Evolutionary conservation across 371 early-diverging fungal species (phyloP), one percentile per base, ranked within the genome.

Genomic region (Blakeslea trispora): DNA sequence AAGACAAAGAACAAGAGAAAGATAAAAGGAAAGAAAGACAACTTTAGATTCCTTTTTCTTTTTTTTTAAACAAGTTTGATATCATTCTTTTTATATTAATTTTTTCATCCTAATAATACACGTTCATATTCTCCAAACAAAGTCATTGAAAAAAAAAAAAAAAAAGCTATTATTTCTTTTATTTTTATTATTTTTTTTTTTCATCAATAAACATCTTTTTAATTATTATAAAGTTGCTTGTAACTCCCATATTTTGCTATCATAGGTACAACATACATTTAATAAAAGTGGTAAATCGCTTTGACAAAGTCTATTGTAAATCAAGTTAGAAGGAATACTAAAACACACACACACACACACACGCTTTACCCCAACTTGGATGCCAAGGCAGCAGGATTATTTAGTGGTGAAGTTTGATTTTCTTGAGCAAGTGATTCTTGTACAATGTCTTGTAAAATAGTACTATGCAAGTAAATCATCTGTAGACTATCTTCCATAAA

Each of bases 191-290:
- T n/a, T n/a, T n/a, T n/a, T 28, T 28, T 28, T 28, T 5, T 5
- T 28, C 28, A 28, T 28, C 7, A 28, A 28, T 28, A 28, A 28
- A 28, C 28, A 28, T 28, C 28, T 28, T 28, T 28, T 7, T 28
- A 5, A 28, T 28, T 28, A 28, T 28, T 3, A 5, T 28, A 7
- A 28, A 7, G 28, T 5, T 37, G 37, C 37, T 1, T 59, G 63
- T 39, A 70, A 43, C 2, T 70, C 63, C 57, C 68, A 58, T 28
- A 71, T 65, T 37, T 64, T 71, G 24, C 45, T 56, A 44, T 72
- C 75, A 34, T 72, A 74, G 5, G 75, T 72, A 55, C 75, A 61
- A 51, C 75, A 72, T 3, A 74, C 63, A 53, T 75, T 74, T 19
- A 69, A 45, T 18, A 78, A 53, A 5, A 78, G 57, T 18, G 71